Conservation (phyloP, 805 yeast species). For the Metschnikowia cerradonensis region DNA sequence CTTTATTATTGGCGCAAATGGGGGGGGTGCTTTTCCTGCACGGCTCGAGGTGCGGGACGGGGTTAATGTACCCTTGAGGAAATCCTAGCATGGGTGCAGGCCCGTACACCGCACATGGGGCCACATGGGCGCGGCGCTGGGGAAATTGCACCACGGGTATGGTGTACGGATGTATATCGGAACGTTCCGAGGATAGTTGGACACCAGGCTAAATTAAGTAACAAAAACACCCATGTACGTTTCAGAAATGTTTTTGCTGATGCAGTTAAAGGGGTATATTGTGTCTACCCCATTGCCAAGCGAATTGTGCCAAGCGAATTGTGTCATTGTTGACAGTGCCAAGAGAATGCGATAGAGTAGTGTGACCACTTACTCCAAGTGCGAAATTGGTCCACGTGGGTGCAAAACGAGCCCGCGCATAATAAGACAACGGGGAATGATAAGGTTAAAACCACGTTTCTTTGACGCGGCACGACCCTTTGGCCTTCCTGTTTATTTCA, state of each 20-base stretch:
- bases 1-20: not conserved
- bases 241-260: too few relatives aligned
- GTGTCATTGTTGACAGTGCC: conserved; percentile 6
- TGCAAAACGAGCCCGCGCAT: conserved; percentile 7
- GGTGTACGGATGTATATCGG: not conserved
- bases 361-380: conserved; percentile 15
- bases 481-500: not conserved
- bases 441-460: not conserved
- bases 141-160: conserved; percentile 1
- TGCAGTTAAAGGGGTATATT: not conserved
- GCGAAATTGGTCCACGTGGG: conserved; percentile 15
- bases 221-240: too few relatives aligned
- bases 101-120: conserved; percentile 2
- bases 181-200: too few relatives aligned
- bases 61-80: not conserved
- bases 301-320: conserved; percentile 2
- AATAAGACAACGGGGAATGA: not conserved
- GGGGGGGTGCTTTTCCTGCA: not conserved
- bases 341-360: conserved; percentile 8
- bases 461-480: not conserved
- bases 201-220: too few relatives aligned
- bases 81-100: not conserved
- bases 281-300: not conserved
- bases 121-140: conserved; percentile 8
- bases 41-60: not conserved